Percentiles rank a stretch among this genome's conserved stretches.
phyloP scores from a whole-genome alignment of 2,329 filamentous ascomycete genomes.

The Monilinia aucupariae region DNA sequence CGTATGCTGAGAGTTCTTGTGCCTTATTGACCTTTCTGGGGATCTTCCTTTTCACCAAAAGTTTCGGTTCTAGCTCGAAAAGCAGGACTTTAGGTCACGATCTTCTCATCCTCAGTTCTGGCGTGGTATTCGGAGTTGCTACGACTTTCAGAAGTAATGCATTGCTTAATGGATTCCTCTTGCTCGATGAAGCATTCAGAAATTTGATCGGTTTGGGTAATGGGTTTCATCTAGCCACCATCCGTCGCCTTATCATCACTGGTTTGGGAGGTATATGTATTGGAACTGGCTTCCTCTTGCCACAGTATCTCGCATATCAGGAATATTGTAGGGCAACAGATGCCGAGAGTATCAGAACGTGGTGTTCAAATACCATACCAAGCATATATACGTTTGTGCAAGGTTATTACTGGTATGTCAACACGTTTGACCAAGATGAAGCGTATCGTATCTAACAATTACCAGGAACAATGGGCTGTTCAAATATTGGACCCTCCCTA shows the following conservation, averaged over 20 bases:
- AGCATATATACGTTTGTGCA: conserved; percentile 94
- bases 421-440: conserved; percentile 15
- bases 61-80: conserved; percentile 36
- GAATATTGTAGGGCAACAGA: conserved; percentile 55
- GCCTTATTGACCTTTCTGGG: conserved; percentile 72
- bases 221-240: conserved; percentile 39
- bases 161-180: conserved; percentile 71
- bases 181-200: conserved; percentile 54
- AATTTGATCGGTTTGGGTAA: conserved; percentile 41
- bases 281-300: conserved; percentile 60
- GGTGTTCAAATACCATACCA: conserved; percentile 69
- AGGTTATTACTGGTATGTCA: conserved; percentile 73
- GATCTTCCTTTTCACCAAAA: conserved; percentile 60
- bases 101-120: conserved; percentile 54
- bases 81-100: conserved; percentile 37
- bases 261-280: conserved; percentile 63
- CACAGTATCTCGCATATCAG: conserved; percentile 70
- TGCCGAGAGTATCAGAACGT: conserved; percentile 47
- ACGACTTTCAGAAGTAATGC: conserved; percentile 80
- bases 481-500: conserved; percentile 81
- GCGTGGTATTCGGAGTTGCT: conserved; percentile 64
- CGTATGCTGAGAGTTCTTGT: conserved; percentile 77
- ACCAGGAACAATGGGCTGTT: conserved; percentile 80
- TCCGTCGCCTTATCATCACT: conserved; percentile 53
- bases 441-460: conserved; percentile 2